Percentiles rank a stretch among this genome's conserved stretches.
Conservation (phyloP, 129 eudicot genomes). For the Artemisia annua region DNA sequence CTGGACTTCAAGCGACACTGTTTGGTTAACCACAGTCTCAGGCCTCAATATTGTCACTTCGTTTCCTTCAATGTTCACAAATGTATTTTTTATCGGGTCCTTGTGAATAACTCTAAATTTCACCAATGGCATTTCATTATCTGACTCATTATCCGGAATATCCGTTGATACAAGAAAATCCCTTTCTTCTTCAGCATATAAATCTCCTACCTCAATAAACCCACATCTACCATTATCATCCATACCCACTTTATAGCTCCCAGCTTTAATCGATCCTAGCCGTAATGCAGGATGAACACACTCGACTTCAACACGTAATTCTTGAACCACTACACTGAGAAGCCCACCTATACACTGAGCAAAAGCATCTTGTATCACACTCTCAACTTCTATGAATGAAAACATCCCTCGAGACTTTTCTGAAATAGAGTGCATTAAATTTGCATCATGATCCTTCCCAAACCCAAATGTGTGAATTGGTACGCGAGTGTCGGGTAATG, state of each 20-base stretch:
- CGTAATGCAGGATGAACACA: not conserved
- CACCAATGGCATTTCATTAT: too few species aligned
- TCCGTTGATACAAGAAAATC: not conserved
- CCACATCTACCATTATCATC: not conserved
- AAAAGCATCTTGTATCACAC: not conserved
- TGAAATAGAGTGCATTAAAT: not conserved
- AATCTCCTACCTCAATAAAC: not conserved
- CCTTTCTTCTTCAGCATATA: not conserved
- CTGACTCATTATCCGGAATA: not conserved
- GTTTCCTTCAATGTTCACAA: too few species aligned
- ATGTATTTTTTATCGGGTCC: too few species aligned
- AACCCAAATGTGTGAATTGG: not conserved
- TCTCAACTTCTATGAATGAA: not conserved
- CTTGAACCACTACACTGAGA: not conserved
- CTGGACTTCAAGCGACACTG: too few species aligned
- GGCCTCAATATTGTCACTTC: not conserved
- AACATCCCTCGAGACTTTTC: not conserved
- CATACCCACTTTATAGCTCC: not conserved
- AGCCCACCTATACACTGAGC: not conserved
- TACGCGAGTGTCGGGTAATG: conserved; percentile 27
- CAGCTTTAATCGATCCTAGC: not conserved
- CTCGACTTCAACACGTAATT: not conserved
- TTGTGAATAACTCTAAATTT: too few species aligned
- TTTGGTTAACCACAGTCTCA: too few species aligned
- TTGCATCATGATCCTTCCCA: not conserved